phyloP scores from a whole-genome alignment of 768 basidiomycete genomes.

The Goffeauzyma gilvescens region DNA sequence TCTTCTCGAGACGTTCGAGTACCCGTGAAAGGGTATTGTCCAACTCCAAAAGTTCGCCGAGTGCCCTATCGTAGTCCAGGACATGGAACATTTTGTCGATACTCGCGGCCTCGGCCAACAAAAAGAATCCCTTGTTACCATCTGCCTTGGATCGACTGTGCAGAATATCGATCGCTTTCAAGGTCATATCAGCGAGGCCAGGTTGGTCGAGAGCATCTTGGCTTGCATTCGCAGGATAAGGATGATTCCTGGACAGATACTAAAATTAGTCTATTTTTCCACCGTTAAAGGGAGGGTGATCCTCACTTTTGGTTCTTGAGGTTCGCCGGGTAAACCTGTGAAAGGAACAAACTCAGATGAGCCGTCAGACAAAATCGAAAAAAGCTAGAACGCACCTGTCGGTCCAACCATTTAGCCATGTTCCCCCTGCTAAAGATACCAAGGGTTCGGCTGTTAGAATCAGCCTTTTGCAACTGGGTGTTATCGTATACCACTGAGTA shows the following conservation, averaged over 20 bases:
- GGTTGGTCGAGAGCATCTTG: conserved; percentile 23
- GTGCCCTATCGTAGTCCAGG: conserved; percentile 31
- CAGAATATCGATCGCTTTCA: conserved; percentile 34
- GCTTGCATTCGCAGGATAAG: conserved; percentile 2
- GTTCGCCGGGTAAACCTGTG: conserved; percentile 28
- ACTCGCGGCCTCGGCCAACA: conserved; percentile 33
- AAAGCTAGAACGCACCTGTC: too few relatives aligned
- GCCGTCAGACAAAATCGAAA: too few relatives aligned
- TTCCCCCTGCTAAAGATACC: conserved; percentile 31
- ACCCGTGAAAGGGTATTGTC: conserved; percentile 32
- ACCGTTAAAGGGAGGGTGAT: too few relatives aligned
- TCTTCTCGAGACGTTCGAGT: conserved; percentile 28
- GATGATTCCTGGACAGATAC: too few relatives aligned
- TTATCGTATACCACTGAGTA: conserved; percentile 31
- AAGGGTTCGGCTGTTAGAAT: conserved; percentile 25
- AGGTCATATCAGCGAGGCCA: conserved; percentile 34
- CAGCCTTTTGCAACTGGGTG: conserved; percentile 22
- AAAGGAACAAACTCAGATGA: too few relatives aligned
- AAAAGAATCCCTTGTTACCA: conserved; percentile 28
- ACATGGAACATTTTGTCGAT: conserved; percentile 32
- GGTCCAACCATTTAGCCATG: conserved; percentile 34
- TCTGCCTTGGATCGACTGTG: conserved; percentile 21
- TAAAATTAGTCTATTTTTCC: too few relatives aligned
- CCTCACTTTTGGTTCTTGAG: too few relatives aligned
- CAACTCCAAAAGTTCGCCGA: conserved; percentile 34